These are phyloP conservation scores for Oemleria cerasiformis DNA, from an alignment of 306 rosid genomes.

Conservation along the genomic window DNA sequence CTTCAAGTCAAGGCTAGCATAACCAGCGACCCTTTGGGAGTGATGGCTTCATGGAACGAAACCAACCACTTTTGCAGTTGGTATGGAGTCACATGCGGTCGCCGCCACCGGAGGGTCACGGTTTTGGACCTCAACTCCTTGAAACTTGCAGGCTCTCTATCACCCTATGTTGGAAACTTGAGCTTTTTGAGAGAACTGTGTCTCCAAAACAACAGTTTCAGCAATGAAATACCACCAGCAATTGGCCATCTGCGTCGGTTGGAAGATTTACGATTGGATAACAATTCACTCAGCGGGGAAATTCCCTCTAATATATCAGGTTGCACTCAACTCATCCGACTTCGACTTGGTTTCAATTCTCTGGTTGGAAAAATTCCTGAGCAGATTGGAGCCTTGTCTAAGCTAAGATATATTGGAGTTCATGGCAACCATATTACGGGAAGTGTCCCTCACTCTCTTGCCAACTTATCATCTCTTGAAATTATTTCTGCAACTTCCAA, in stretches of 20 bases:
- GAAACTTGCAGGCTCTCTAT: background rate
- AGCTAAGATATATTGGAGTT: background rate
- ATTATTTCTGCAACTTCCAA: accelerated
- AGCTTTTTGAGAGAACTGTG: no score
- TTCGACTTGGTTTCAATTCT: background rate
- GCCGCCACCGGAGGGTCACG: background rate
- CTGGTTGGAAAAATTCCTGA: background rate
- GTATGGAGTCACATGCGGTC: background rate
- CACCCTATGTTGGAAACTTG: slow-evolving; percentile 1
- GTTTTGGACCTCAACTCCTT: background rate
- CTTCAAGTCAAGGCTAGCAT: background rate
- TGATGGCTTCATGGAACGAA: background rate
- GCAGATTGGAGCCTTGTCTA: background rate
- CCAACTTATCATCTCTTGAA: background rate
- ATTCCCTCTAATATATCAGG: background rate
- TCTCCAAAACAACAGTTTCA: no score
- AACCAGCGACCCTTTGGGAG: background rate
- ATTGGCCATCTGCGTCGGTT: no score
- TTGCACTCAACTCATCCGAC: background rate
- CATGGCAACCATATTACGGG: background rate
- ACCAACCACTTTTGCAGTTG: background rate
- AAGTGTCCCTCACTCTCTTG: background rate
- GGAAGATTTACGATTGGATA: no score
- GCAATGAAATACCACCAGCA: no score
- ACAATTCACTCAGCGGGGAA: no score